Conservation (phyloP, 1,284 basidiomycete genomes). For the Leccinum subrobustum region DNA sequence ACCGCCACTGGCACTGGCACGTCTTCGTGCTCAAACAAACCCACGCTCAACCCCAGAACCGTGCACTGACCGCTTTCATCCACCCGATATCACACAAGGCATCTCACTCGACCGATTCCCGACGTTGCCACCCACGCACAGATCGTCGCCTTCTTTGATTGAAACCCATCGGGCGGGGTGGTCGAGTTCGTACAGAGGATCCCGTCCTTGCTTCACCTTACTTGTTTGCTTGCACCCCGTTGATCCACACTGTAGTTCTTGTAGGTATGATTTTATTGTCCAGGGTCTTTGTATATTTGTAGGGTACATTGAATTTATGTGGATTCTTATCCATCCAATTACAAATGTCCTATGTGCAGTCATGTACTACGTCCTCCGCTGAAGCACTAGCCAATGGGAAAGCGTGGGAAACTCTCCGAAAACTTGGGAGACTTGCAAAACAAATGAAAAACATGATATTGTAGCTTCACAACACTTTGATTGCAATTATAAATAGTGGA, state of each 20-base stretch:
- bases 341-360: too few relatives aligned
- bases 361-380: too few relatives aligned
- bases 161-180: constrained; percentile 6
- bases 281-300: too few relatives aligned
- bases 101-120: constrained; percentile 55
- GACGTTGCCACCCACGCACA: constrained; percentile 55
- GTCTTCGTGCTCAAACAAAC: constrained; percentile 71
- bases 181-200: too few relatives aligned
- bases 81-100: constrained; percentile 44
- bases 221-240: too few relatives aligned
- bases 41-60: constrained; percentile 41
- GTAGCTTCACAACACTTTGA: neutral
- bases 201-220: too few relatives aligned
- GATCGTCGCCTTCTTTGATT: constrained; percentile 41
- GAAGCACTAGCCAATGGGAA: neutral
- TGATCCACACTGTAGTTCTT: too few relatives aligned
- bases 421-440: neutral
- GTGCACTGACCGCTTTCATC: constrained; percentile 68
- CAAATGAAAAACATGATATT: neutral
- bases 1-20: too few relatives aligned
- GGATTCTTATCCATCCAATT: too few relatives aligned
- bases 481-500: neutral
- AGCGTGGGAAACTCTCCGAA: neutral
- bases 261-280: too few relatives aligned
- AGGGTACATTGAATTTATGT: too few relatives aligned